These are phyloP conservation scores for Sicyos baderoa DNA, from an alignment of 306 rosid genomes.

Conservation along the genomic window DNA sequence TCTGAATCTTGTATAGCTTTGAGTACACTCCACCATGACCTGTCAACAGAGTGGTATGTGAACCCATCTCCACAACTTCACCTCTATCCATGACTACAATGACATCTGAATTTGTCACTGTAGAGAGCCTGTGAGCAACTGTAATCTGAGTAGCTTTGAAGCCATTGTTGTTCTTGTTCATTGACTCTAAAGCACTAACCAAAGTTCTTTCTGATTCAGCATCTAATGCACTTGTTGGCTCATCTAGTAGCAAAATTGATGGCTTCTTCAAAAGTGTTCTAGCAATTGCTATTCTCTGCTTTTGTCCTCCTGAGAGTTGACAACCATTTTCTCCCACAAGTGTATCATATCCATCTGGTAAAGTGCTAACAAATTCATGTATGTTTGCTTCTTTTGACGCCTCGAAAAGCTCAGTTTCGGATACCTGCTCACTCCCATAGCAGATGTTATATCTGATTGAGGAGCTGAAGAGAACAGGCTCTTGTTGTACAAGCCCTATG, in stretches of 20 bases:
- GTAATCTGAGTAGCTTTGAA: conserved; percentile 63
- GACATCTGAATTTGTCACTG: conserved; percentile 58
- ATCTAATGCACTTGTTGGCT: conserved; percentile 95
- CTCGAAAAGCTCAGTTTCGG: conserved; percentile 66
- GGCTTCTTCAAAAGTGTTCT: conserved; percentile 73
- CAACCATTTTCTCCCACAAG: conserved; percentile 77
- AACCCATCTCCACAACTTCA: conserved; percentile 55
- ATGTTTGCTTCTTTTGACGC: conserved; percentile 61
- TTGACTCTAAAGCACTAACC: conserved; percentile 51
- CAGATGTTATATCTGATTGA: conserved; percentile 65
- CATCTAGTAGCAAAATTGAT: conserved; percentile 64
- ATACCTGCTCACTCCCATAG: conserved; percentile 49
- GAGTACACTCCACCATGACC: conserved; percentile 58
- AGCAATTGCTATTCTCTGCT: conserved; percentile 84
- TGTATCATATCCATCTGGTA: conserved; percentile 70
- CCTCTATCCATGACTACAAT: conserved; percentile 75
- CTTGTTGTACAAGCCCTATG: conserved; percentile 83
- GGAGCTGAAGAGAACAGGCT: conserved; percentile 73
- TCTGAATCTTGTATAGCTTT: conserved; percentile 54
- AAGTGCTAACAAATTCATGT: conserved; percentile 59
- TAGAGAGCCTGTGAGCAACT: conserved; percentile 79
- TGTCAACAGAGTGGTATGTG: conserved; percentile 53
- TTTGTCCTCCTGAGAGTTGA: conserved; percentile 91
- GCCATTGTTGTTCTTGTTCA: conserved; percentile 32
- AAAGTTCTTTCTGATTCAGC: conserved; percentile 67